A percentile compares a stretch with the other conserved stretches of the same genome.
Conservation (phyloP, 2,329 filamentous ascomycete genomes). For the Cordyceps sp. region DNA sequence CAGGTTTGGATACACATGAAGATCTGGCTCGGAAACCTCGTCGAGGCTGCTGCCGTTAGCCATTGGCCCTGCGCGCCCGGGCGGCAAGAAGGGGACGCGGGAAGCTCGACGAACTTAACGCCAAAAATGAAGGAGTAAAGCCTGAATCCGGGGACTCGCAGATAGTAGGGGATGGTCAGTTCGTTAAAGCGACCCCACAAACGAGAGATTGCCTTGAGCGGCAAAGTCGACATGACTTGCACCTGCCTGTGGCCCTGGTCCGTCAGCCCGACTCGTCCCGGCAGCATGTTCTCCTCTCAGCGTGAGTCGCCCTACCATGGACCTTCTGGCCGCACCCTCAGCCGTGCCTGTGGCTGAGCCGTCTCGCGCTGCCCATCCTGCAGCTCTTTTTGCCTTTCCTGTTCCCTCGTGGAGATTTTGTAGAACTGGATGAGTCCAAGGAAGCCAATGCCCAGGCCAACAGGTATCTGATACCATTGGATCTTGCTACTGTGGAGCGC, state of each 20-base stretch:
- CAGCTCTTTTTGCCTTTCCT: slow-evolving; percentile 29
- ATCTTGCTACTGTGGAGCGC: slow-evolving; percentile 39
- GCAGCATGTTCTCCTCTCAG: not conserved
- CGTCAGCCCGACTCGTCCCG: not conserved
- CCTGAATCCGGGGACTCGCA: slow-evolving; percentile 79
- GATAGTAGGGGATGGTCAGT: slow-evolving; percentile 69
- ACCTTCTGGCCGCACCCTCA: slow-evolving; percentile 60
- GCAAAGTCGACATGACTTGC: slow-evolving; percentile 83
- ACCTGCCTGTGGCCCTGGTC: slow-evolving; percentile 46
- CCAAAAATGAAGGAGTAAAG: slow-evolving; percentile 83
- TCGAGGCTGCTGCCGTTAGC: slow-evolving; percentile 42
- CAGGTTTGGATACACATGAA: slow-evolving; percentile 81
- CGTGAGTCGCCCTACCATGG: slow-evolving; percentile 45
- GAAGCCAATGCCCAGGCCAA: slow-evolving; percentile 72
- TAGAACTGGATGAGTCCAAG: slow-evolving; percentile 74
- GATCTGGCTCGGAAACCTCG: slow-evolving; percentile 76
- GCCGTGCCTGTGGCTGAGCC: slow-evolving; percentile 30
- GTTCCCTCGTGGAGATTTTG: slow-evolving; percentile 45
- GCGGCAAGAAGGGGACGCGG: not conserved
- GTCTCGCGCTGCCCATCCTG: slow-evolving; percentile 25
- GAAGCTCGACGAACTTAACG: slow-evolving; percentile 38
- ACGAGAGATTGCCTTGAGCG: slow-evolving; percentile 76
- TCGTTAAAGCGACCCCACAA: slow-evolving; percentile 89
- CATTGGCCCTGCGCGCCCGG: too few species aligned
- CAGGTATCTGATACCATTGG: slow-evolving; percentile 81